Base-by-base conservation (phyloP, 441 rosid genomes). In the Euphorbia celastroides region DNA sequence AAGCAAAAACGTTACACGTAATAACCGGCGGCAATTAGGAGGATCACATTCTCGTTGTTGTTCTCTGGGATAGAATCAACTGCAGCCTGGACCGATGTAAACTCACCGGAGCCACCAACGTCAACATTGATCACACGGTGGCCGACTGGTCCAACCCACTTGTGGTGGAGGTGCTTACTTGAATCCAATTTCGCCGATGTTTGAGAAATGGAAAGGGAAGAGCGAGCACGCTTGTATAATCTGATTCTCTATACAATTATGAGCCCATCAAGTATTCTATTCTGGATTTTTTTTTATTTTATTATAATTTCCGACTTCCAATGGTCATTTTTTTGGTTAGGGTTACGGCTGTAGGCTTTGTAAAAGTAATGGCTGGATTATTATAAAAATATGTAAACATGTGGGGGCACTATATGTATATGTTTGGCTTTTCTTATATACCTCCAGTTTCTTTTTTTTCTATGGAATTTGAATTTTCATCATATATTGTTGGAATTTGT, bases 71-170 rank as follows among this genome's bases (percentile, higher is more conserved):
- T 78, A 52, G 93, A 80, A 70, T 90, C 84, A 3, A 92, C 83
- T 2, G 98, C 98, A 7, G 82, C 93, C 74, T 92, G 98, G 41
- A 92, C 92, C 3, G 96, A 83, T 57, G 59, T 82, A 79, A 84
- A 92, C 72, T 83, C 79, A 2, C 87, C 84, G 7, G 72, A 78
- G 52, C 98, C 96, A 23, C 77, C 66, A 50, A 77, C 54, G 38
- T 82, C 81, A 44, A 93, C 96, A 5, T 86, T 86, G 77, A 93
- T 88, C 63, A 79, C 75, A 30, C 79, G 86, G 81, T 80, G 79
- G 50, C 98, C 97, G 67, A 81, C 66, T 0, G 98, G 98, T 58
- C 92, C 96, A 0, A 87, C 72, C 96, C 98, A 87, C 67, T 75
- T 76, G 67, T 73, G 88, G 75, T 36, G 77, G 41, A 64, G 81